Evolutionary conservation across 768 basidiomycete genomes (phyloP), one percentile per base, ranked within the genome.

Genomic region (Omphalotus guepiniiformis): DNA sequence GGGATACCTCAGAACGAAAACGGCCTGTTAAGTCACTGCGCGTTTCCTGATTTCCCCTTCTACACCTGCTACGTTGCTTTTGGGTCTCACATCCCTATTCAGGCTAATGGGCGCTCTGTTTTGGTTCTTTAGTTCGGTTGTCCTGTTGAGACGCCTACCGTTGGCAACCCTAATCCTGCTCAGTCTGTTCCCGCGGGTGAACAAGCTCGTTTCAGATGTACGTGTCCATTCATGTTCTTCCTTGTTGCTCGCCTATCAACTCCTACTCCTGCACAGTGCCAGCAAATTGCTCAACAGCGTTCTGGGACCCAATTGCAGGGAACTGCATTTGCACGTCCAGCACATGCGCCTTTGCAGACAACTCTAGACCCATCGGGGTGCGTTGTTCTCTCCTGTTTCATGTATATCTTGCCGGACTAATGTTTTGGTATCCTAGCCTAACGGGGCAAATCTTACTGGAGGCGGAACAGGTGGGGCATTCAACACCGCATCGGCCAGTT

Each of bases 101-200:
- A 5, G 26, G 21, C n/a, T n/a, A n/a, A n/a, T n/a, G n/a, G n/a
- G n/a, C n/a, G n/a, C n/a, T n/a, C n/a, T n/a, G n/a, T n/a, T n/a
- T n/a, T n/a, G n/a, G n/a, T n/a, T n/a, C 18, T 30, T 4, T 58
- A 88, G 84, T 91, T 89, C 59, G 85, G 86, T 27, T 91, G 87
- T 63, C 88, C 88, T 0, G 50, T 63, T 19, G 61, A 59, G 3
- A 57, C 68, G 19, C 83, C 84, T 1, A 74, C 78, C 2, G 74
- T 79, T 0, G 60, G 63, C 7, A 74, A 86, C 57, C 87, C 87
- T 1, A 80, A 85, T 52, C 89, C 88, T 0, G 57, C 74, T 16
- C 87, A 90, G 55, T 63, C 73, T 44, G 63, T 71, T 11, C 58
- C 69, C 11, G 62, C 59, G 45, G 77, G 78, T 25, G 58, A 72